These are phyloP conservation scores for Meredithiella fracta DNA, from an alignment of 2,329 filamentous ascomycete species.

Conservation along the genomic window DNA sequence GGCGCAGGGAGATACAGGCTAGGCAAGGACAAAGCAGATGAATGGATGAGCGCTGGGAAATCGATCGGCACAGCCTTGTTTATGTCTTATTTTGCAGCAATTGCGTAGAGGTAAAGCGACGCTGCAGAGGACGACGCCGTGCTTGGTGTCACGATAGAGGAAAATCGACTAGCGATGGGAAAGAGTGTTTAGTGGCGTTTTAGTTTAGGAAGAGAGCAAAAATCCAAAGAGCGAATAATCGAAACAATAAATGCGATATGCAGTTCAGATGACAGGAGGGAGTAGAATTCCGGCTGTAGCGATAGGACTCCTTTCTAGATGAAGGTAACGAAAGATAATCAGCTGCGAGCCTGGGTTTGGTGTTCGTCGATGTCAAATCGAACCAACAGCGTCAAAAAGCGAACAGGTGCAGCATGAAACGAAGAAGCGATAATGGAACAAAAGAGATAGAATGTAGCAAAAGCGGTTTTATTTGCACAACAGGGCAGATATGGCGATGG, in stretches of 20 bases:
- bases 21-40: neutral
- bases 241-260: conserved; percentile 1
- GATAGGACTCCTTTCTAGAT: neutral
- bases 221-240: neutral
- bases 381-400: conserved; percentile 1
- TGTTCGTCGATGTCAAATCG: conserved; percentile 12
- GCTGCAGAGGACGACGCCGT: too few relatives aligned
- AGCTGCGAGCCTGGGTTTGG: neutral
- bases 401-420: neutral
- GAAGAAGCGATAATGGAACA: conserved; percentile 4
- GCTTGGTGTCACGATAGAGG: neutral
- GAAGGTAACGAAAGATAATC: neutral
- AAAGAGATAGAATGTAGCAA: conserved; percentile 7
- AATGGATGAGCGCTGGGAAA: neutral
- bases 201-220: neutral
- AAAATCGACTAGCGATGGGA: conserved; percentile 2
- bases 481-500: neutral
- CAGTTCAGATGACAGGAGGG: neutral
- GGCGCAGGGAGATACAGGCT: neutral
- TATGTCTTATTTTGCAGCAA: neutral
- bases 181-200: too few relatives aligned
- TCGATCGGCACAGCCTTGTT: neutral
- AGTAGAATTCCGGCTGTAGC: conserved; percentile 7
- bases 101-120: neutral
- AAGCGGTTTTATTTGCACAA: neutral